Evolutionary conservation across 1,139 yeast species (phyloP), one percentile per base, ranked within the genome.

Genomic region (Blastobotrys elegans): DNA sequence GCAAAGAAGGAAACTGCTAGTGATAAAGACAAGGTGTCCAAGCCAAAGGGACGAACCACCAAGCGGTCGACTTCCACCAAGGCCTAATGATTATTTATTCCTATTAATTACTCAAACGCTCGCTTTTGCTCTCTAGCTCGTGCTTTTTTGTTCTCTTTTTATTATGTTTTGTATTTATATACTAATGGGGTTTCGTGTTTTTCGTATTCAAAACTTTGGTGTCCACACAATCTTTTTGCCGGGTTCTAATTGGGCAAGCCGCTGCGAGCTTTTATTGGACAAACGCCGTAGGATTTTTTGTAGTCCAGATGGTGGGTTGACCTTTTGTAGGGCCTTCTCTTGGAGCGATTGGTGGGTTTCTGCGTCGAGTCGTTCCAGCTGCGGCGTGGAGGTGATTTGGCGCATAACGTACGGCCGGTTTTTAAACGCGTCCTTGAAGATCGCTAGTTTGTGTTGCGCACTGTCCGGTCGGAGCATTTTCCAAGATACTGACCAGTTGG

Each of bases 231-330:
- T 27, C 43, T 44, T 39, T 4, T 29, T 39, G 5, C 11, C 17
- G 20, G 27, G 14, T 21, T 43, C 35, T 10, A n/a, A n/a, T n/a
- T 32, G 16, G 10, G 14, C n/a, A n/a, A 32, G 17, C 18, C 5
- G 5, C 2, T 34, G 5, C 2, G 40, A 18, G 18, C 42, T 42
- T 33, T 38, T 26, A 3, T 17, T 4, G 16, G 36, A 29, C 31
- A 39, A 51, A 32, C 42, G 38, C 13, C 71, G 50, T 40, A 66
- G 49, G 22, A 50, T 40, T 16, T 48, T 41, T 44, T 67, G 70
- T 13, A 58, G 48, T 14, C 50, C 43, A 16, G 58, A 55, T 1
- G 71, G 69, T 16, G 57, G 54, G 2, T 56, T 57, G 20, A 66
- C 51, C 24, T 52, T 52, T 14, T 53, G 50, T 17, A 65, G 32